Base-by-base conservation (phyloP, 805 yeast genomes). In the Ogataea angusta region DNA sequence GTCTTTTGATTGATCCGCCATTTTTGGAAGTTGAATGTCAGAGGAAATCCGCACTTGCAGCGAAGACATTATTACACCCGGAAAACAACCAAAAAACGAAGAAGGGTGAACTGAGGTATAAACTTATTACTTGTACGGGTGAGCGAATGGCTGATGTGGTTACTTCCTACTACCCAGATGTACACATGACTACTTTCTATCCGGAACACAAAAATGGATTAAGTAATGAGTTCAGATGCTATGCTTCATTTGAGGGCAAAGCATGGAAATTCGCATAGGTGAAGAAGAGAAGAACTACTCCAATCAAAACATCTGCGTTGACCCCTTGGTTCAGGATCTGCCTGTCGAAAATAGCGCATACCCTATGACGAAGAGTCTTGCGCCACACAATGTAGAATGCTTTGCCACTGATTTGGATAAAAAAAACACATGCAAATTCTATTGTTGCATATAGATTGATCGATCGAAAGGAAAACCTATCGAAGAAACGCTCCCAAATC, bases 141-240 rank as follows among this genome's bases (percentile, higher is more conserved):
- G 96, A 89, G 64, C 73, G 95, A 60, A 89, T 90, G 90, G 68
- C 70, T 16, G 73, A 73, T 2, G 62, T 83, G n/a, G 76, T 88
- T 25, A 56, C 66, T 24, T 64, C 71, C 35, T 73, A 73, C 13
- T 88, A 87, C 54, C 85, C 88, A 5, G 85, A 73, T 31, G 70
- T 82, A 1, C 54, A 65, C 16, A 70, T 80, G 37, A 89, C 96
- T 0, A 66, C 72, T 25, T 89, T 84, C 58, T 57, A 63, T 29
- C 96, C 96, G 1, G 83, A 82, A 49, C 96, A 89, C 56, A 81
- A 80, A 42, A 85, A 85, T 53, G 95, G 95, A 0, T 69, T 89
- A 45, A 82, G 90, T 56, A 89, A 89, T 57, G 96, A 89, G 62
- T 89, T 86, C 62, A 69, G 85, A 53, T 88, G 96, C 53, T 89